Evolutionary conservation across 2,329 filamentous ascomycete genomes (phyloP).

Genomic region (Phyllosticta citriasiana): DNA sequence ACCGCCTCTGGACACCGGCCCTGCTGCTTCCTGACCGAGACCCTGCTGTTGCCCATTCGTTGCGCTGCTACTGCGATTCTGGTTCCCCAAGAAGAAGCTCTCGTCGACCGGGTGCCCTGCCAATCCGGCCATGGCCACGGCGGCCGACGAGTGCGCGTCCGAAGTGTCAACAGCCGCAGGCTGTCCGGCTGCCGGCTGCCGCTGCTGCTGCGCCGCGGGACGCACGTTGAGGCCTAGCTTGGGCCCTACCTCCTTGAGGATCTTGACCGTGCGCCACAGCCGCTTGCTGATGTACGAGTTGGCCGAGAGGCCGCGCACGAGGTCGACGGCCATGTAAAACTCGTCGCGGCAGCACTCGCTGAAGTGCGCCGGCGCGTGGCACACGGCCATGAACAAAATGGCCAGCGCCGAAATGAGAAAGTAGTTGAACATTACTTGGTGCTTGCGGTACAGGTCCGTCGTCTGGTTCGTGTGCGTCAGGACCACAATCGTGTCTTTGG

Average conservation of each 20-base stretch:
- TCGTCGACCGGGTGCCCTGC: slow-evolving; percentile 53
- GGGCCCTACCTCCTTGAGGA: slow-evolving; percentile 62
- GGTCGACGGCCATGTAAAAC: slow-evolving; percentile 67
- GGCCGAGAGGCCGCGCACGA: slow-evolving; percentile 62
- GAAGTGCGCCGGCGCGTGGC: slow-evolving; percentile 64
- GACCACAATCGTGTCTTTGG: slow-evolving; percentile 66
- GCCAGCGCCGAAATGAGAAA: slow-evolving; percentile 67
- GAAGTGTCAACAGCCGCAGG: slow-evolving; percentile 26
- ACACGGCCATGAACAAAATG: slow-evolving; percentile 66
- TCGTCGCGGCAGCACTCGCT: slow-evolving; percentile 59
- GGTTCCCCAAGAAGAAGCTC: slow-evolving; percentile 37
- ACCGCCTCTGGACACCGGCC: slow-evolving; percentile 11
- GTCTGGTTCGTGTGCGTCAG: slow-evolving; percentile 62
- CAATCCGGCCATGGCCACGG: slow-evolving; percentile 56
- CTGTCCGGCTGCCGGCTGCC: not conserved
- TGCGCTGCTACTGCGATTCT: not conserved
- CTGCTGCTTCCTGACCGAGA: not conserved
- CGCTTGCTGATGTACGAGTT: slow-evolving; percentile 63
- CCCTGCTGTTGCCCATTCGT: slow-evolving; percentile 1
- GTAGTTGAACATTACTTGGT: slow-evolving; percentile 72
- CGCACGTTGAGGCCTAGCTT: slow-evolving; percentile 50
- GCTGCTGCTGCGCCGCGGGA: slow-evolving; percentile 14
- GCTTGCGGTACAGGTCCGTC: slow-evolving; percentile 58
- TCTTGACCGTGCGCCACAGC: slow-evolving; percentile 62
- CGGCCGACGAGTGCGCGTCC: slow-evolving; percentile 51